These are phyloP conservation scores for Cornus controversa DNA, from an alignment of 148 eudicot genomes.

Conservation along the genomic window DNA sequence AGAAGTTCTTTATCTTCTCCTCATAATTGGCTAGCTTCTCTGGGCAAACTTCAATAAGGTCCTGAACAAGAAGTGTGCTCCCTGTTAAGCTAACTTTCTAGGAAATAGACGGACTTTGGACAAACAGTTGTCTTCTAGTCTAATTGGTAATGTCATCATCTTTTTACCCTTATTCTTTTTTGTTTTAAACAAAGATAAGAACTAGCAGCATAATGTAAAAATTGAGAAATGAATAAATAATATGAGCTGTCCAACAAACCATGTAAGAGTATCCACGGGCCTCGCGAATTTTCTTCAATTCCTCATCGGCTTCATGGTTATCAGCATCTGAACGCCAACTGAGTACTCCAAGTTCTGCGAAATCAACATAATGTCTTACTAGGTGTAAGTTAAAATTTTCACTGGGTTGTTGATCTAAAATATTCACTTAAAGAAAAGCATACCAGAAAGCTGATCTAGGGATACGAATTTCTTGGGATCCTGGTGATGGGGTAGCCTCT, in stretches of 20 bases:
- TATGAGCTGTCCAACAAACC: conserved; percentile 40
- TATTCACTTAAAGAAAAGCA: neutral
- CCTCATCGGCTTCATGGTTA: conserved; percentile 87
- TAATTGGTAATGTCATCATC: neutral
- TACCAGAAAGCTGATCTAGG: conserved; percentile 69
- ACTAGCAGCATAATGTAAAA: no score
- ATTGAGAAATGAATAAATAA: neutral
- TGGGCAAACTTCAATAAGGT: conserved; percentile 83
- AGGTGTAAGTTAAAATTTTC: neutral
- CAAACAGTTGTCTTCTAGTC: neutral
- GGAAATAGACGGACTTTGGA: neutral
- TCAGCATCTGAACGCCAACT: conserved; percentile 95
- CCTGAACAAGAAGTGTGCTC: conserved; percentile 34
- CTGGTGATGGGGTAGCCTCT: conserved; percentile 86
- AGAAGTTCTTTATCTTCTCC: conserved; percentile 80
- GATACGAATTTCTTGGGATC: conserved; percentile 85
- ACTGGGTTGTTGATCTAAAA: neutral
- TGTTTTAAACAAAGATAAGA: no score
- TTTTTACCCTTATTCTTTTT: no score
- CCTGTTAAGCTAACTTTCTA: neutral
- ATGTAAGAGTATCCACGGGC: conserved; percentile 83
- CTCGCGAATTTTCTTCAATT: conserved; percentile 80
- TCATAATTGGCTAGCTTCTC: conserved; percentile 90
- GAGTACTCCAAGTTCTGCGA: conserved; percentile 77
- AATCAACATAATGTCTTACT: neutral